These are phyloP conservation scores for Gossypium trilobum DNA, from an alignment of 441 rosid genomes.

Conservation along the genomic window DNA sequence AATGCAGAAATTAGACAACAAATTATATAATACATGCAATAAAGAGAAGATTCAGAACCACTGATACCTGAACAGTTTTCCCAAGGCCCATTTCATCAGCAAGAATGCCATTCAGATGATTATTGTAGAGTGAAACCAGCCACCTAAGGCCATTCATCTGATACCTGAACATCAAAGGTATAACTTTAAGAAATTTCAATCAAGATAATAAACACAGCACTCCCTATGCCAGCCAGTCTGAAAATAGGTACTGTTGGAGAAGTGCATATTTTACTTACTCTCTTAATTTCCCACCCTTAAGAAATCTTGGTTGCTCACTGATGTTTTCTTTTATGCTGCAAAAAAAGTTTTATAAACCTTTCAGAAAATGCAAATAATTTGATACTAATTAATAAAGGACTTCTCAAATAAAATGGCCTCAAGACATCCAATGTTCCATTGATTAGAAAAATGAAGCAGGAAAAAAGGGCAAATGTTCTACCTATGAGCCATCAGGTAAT, in stretches of 20 bases:
- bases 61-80: conserved; percentile 81
- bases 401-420: not conserved
- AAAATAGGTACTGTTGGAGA: not conserved
- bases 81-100: conserved; percentile 99
- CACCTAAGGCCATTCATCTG: conserved; percentile 94
- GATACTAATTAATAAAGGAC: not conserved
- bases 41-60: conserved; percentile 7
- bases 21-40: conserved; percentile 7
- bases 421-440: conserved; percentile 4
- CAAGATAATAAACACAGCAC: not conserved
- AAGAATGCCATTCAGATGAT: conserved; percentile 84
- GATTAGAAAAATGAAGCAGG: not conserved
- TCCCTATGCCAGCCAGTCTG: not conserved
- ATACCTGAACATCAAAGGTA: conserved; percentile 49
- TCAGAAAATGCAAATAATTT: conserved; percentile 4
- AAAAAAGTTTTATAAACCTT: conserved; percentile 13
- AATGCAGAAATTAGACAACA: not conserved
- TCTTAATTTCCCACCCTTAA: conserved; percentile 77
- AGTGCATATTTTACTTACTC: conserved; percentile 51
- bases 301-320: conserved; percentile 65
- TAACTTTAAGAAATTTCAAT: conserved; percentile 15
- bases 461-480: conserved; percentile 18
- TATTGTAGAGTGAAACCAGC: conserved; percentile 84
- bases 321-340: conserved; percentile 83
- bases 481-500: conserved; percentile 97